Evolutionary conservation across 129 eudicot genomes (phyloP).

Genomic region (Solidago caesia): DNA sequence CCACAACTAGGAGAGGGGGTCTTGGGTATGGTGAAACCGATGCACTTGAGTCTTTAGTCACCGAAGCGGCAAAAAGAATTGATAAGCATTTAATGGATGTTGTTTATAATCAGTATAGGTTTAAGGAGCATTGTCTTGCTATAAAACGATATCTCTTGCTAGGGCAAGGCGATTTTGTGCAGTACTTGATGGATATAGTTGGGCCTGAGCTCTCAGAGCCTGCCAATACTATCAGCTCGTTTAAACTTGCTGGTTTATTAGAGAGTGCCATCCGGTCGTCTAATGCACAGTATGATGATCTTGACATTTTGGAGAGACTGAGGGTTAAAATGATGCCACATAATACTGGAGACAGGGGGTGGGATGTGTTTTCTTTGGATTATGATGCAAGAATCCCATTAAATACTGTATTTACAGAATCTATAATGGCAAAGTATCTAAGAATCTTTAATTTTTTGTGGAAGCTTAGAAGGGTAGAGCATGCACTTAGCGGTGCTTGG

Average conservation of each 20-base stretch:
- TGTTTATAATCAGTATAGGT: conserved; percentile 68
- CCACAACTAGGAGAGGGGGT: conserved; percentile 88
- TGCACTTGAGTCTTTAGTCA: conserved; percentile 88
- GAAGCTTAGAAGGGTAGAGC: conserved; percentile 99
- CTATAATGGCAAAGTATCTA: conserved; percentile 56
- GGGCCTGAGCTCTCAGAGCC: conserved; percentile 83
- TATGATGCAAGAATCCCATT: conserved; percentile 86
- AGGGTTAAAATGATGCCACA: conserved; percentile 99
- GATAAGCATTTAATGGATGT: conserved; percentile 91
- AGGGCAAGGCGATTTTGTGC: conserved; percentile 99
- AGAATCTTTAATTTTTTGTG: conserved; percentile 85
- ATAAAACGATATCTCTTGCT: conserved; percentile 83
- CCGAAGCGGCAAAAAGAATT: conserved; percentile 88
- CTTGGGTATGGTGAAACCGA: conserved; percentile 98
- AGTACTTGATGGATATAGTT: conserved; percentile 93
- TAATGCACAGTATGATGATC: conserved; percentile 93
- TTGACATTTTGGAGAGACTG: conserved; percentile 78
- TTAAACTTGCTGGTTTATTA: conserved; percentile 90
- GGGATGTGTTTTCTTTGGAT: conserved; percentile 99
- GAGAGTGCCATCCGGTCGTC: conserved; percentile 90
- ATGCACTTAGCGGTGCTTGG: conserved; percentile 84
- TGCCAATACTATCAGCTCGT: conserved; percentile 87
- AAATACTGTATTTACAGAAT: conserved; percentile 84
- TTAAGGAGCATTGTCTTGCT: conserved; percentile 97
- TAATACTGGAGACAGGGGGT: conserved; percentile 87